A percentile compares a stretch with the other conserved stretches of the same genome.
phyloP scores from a whole-genome alignment of 2,329 filamentous ascomycete genomes.

The Colletotrichum falcatum region DNA sequence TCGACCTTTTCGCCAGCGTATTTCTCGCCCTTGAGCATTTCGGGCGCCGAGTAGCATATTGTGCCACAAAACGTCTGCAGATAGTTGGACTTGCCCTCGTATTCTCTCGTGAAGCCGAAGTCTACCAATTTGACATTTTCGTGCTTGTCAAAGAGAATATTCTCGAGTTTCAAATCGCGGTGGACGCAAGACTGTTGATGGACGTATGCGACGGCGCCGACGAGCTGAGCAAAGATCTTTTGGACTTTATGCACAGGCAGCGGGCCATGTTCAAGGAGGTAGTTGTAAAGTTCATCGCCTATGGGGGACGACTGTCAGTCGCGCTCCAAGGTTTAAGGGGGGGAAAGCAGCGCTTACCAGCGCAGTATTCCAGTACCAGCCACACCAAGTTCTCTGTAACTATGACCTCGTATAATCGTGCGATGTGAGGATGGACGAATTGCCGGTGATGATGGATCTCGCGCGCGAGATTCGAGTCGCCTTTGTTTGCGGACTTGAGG shows the following conservation, averaged over 20 bases:
- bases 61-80: constrained; percentile 98
- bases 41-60: constrained; percentile 95
- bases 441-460: constrained; percentile 99
- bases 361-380: constrained; percentile 97
- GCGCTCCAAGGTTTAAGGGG: constrained; percentile 20
- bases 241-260: constrained; percentile 89
- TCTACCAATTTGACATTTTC: constrained; percentile 98
- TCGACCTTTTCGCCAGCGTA: constrained; percentile 98
- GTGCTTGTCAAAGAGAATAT: constrained; percentile 94
- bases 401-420: constrained; percentile 96
- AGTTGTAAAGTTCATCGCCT: constrained; percentile 98
- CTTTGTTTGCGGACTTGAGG: constrained; percentile 96
- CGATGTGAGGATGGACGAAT: constrained; percentile 97
- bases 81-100: constrained; percentile 94
- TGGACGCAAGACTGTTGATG: constrained; percentile 96
- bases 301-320: constrained; percentile 47
- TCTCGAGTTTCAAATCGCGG: constrained; percentile 95
- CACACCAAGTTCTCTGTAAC: constrained; percentile 95
- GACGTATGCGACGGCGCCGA: constrained; percentile 94
- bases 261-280: constrained; percentile 87
- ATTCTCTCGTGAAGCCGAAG: constrained; percentile 98
- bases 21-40: constrained; percentile 98
- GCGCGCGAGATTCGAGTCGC: constrained; percentile 93
- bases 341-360: constrained; percentile 66
- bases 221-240: constrained; percentile 94